Evolutionary conservation across 768 basidiomycete genomes (phyloP).

Genomic region (Sistotremastrum suecicum): DNA sequence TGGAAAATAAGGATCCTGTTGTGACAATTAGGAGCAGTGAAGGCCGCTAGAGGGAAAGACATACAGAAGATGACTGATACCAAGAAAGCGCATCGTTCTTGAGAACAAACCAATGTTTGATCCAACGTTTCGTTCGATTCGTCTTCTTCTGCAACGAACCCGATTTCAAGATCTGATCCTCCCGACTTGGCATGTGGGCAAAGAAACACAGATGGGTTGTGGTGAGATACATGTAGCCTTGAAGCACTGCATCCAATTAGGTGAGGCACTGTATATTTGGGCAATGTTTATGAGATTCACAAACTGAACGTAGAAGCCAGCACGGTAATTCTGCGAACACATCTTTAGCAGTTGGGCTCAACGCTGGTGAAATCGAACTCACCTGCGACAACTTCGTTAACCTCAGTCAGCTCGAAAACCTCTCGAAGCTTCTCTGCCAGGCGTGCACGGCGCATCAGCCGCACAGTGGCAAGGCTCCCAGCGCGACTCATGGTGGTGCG

Average conservation of each 20-base stretch:
- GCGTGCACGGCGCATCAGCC: constrained; percentile 47
- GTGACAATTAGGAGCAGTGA: constrained; percentile 1
- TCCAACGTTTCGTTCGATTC: constrained; percentile 80
- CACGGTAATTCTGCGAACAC: constrained; percentile 67
- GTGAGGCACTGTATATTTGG: constrained; percentile 1
- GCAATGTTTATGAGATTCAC: constrained; percentile 35
- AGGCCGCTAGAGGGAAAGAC: constrained; percentile 9
- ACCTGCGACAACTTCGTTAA: constrained; percentile 80
- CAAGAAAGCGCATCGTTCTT: constrained; percentile 94
- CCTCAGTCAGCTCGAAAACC: constrained; percentile 69
- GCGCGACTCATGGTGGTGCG: constrained; percentile 22
- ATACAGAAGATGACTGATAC: constrained; percentile 88
- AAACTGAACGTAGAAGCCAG: constrained; percentile 79
- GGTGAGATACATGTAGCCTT: constrained; percentile 96
- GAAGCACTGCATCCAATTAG: constrained; percentile 47
- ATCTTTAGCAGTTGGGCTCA: background rate
- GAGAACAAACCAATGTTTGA: constrained; percentile 91
- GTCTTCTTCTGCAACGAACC: constrained; percentile 82
- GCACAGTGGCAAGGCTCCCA: constrained; percentile 64
- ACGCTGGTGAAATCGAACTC: constrained; percentile 11
- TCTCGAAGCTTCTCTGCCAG: constrained; percentile 83
- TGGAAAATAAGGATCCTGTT: constrained; percentile 92
- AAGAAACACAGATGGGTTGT: constrained; percentile 93
- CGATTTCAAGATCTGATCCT: constrained; percentile 90
- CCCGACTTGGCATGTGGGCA: constrained; percentile 81